A percentile compares a stretch with the other conserved stretches of the same genome.
Evolutionary conservation across 257 asterid genomes (phyloP).

Genomic region (Cruciata laevipes): DNA sequence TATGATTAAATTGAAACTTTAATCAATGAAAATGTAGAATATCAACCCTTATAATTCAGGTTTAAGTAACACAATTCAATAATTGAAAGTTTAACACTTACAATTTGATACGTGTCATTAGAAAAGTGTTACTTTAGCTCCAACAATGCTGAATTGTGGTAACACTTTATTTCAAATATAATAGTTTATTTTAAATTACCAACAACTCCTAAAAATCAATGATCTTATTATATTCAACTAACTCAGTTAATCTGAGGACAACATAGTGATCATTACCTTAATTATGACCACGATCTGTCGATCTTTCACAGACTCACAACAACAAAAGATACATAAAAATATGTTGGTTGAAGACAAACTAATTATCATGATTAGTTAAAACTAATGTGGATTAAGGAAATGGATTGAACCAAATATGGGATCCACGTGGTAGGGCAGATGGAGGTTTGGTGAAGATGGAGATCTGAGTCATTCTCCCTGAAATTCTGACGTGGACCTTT

Average conservation of each 20-base stretch:
- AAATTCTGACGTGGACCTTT: neutral
- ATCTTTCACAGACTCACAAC: neutral
- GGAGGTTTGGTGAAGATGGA: neutral
- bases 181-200: too few species aligned
- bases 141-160: too few species aligned
- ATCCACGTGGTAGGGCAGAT: conserved; percentile 11
- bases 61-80: too few species aligned
- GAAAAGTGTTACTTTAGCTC: too few species aligned
- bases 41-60: too few species aligned
- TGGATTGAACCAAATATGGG: neutral
- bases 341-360: neutral
- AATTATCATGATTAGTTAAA: neutral
- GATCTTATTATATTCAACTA: neutral
- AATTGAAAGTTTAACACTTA: too few species aligned
- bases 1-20: too few species aligned
- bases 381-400: neutral
- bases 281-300: neutral
- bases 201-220: neutral
- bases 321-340: neutral
- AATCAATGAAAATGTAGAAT: too few species aligned
- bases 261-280: neutral
- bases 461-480: neutral
- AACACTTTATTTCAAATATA: too few species aligned
- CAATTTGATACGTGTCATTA: too few species aligned
- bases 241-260: neutral